A percentile compares a stretch with the other conserved stretches of the same genome.
Conservation (phyloP, 176 grass and related monocot genomes). For the Ampelocalamus luodianensis region DNA sequence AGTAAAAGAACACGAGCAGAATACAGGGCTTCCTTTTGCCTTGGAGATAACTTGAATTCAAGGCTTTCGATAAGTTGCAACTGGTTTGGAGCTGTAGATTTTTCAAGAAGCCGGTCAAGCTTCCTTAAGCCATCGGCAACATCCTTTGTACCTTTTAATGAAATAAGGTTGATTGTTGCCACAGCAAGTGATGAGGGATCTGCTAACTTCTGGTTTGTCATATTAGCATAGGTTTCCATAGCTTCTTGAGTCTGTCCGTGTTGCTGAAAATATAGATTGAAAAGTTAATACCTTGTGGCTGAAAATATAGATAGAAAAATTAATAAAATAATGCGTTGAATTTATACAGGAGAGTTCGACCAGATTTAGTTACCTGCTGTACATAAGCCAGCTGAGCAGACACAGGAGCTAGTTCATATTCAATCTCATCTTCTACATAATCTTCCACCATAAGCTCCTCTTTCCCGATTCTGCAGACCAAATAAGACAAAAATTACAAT, state of each 20-base stretch:
- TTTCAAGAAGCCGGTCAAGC: slow-evolving; percentile 73
- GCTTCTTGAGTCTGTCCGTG: slow-evolving; percentile 85
- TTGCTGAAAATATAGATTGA: slow-evolving; percentile 64
- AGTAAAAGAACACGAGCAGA: slow-evolving; percentile 80
- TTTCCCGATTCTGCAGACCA: slow-evolving; percentile 71
- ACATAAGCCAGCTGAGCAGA: slow-evolving; percentile 85
- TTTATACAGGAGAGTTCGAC: background rate
- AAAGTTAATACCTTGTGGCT: slow-evolving; percentile 47
- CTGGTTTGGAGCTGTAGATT: slow-evolving; percentile 58
- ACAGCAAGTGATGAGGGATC: slow-evolving; percentile 79
- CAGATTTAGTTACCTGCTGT: slow-evolving; percentile 64
- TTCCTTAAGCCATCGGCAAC: slow-evolving; percentile 77
- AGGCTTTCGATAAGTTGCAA: slow-evolving; percentile 72
- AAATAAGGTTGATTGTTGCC: slow-evolving; percentile 82
- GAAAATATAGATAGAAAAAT: slow-evolving; percentile 37
- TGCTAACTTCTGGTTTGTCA: slow-evolving; percentile 55
- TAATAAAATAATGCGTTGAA: slow-evolving; percentile 22
- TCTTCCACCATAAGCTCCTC: slow-evolving; percentile 89
- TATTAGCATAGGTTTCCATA: slow-evolving; percentile 63
- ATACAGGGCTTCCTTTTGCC: slow-evolving; percentile 81
- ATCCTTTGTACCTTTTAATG: slow-evolving; percentile 81
- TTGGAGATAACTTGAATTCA: slow-evolving; percentile 70
- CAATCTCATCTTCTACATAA: slow-evolving; percentile 67
- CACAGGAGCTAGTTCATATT: slow-evolving; percentile 83
- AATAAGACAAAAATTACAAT: slow-evolving; percentile 26